Conservation (phyloP, 1,284 basidiomycete genomes). For the Ceratobasidium sp. region DNA sequence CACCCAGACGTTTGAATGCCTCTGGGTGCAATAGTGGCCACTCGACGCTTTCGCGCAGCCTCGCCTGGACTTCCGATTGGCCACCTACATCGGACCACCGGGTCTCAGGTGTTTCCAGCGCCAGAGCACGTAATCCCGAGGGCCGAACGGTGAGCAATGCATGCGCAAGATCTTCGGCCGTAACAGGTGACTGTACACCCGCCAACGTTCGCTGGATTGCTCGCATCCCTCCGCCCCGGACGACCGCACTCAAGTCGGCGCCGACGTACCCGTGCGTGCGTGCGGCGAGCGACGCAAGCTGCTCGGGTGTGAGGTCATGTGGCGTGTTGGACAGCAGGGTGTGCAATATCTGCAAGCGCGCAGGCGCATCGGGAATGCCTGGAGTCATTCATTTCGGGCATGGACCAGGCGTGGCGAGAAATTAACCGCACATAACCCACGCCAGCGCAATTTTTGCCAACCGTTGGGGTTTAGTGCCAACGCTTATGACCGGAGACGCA, state of each 20-base stretch:
- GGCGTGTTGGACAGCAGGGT: conserved; percentile 85
- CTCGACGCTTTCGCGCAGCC: conserved; percentile 86
- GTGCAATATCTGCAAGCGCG: conserved; percentile 81
- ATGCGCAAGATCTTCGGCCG: conserved; percentile 67
- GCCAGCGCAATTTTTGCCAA: too few relatives aligned
- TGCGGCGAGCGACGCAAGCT: conserved; percentile 70
- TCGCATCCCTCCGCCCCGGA: conserved; percentile 90
- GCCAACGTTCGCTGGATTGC: conserved; percentile 86
- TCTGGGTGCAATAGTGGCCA: conserved; percentile 92
- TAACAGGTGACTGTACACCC: conserved; percentile 55
- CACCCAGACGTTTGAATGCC: conserved; percentile 86
- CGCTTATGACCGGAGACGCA: conserved; percentile 47
- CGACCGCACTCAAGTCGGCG: conserved; percentile 90
- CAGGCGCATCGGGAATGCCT: conserved; percentile 89
- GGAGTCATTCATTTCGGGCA: conserved; percentile 21
- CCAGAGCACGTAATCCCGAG: conserved; percentile 92
- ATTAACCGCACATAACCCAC: too few relatives aligned
- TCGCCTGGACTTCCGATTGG: conserved; percentile 78
- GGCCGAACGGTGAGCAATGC: conserved; percentile 85
- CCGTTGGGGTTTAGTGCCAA: neutral
- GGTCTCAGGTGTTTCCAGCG: conserved; percentile 84
- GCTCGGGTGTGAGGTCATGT: conserved; percentile 65
- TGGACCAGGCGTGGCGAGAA: neutral
- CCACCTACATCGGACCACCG: conserved; percentile 91
- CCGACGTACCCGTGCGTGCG: conserved; percentile 97